Base-by-base conservation (phyloP, 768 basidiomycete genomes). In the Lanmaoa rubissima region DNA sequence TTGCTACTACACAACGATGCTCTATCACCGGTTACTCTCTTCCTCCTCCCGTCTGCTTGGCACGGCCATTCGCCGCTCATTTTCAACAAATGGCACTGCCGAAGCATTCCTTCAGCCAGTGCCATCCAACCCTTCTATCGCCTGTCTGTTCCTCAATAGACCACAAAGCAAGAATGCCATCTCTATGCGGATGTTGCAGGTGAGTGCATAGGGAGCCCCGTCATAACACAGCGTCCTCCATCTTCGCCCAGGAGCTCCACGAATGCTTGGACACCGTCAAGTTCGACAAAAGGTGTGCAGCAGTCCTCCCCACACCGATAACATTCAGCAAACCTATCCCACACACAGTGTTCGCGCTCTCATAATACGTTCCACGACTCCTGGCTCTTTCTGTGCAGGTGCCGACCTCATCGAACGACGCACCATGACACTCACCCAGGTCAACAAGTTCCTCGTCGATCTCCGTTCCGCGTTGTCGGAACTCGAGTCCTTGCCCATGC, bases 141-240 rank as follows among this genome's bases (percentile, higher is more conserved):
- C 82, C 19, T 88, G 80, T 61, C 78, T 95, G 19, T 83, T 84
- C n/a, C 82, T 95, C 55, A 90, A 94, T 67, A 78, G 90, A 57
- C 90, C 92, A 9, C 79, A 87, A 62, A 86, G 83, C 64, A 93
- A 86, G 79, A 96, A 96, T 74, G 92, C 94, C 21, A 90, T 96
- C 44, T 94, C 92, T 3, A 73, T 83, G 58, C 75, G 75, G 36
- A 79, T 96, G 60, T 76, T 96, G 34, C 75, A 82, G 75, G 91
- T 90, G 52, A 65, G 61, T 46, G 34, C 41, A n/a, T 51, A 36
- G 28, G 32, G 48, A 19, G 8, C 6, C 50, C 26, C 55, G 19
- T 35, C 41, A 26, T 57, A 6, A 41, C 43, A 32, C 44, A n/a
- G 19, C 32, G 5, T 40, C 35, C 57, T 53, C 28, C 57, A 58